Evolutionary conservation across 2,329 filamentous ascomycete genomes (phyloP), one percentile per base, ranked within the genome.

Genomic region (Pezicula carpinea): DNA sequence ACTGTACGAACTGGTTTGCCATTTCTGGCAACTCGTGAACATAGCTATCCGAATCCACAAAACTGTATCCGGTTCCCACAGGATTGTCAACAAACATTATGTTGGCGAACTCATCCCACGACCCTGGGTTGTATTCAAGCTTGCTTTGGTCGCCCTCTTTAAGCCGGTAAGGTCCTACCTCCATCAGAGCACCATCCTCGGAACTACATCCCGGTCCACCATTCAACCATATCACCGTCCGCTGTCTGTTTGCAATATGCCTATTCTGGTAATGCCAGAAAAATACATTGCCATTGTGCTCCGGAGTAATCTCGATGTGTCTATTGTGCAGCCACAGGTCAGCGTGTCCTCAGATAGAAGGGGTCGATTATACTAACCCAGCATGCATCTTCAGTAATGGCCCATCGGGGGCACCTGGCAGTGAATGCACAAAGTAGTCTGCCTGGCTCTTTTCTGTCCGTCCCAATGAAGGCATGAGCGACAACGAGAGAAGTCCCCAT

Each of bases 181-280:
- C 93, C 83, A 97, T 97, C 74, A 97, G 69, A 2, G 89, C 90
- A 56, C 92, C 93, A 66, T 99, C 95, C 76, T 96, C 91, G 22
- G 92, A 97, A 67, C 90, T 96, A 69, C 93, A 99, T 22, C 95
- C 93, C 1, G 93, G 93, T 0, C 93, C 95, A 45, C 93, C 95
- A 64, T 99, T 99, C 48, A 99, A 72, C 93, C 95, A 99, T 61
- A 99, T 83, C 10, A 99, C 87, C 3, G 91, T 96, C 48, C 93
- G 82, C 66, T 93, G 88, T 59, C 79, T 82, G 64, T 97, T 88
- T 48, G 90, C 92, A 57, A 99, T 96, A 66, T 99, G 93, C 57
- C 88, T 80, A 65, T 97, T 97, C 65, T 96, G 83, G 65, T 88
- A 96, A 63, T 96, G 89, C 93, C 93, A 99, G 75, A 99, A 99